These are phyloP conservation scores for Corylus avellana DNA, from an alignment of 306 rosid genomes.

Conservation along the genomic window DNA sequence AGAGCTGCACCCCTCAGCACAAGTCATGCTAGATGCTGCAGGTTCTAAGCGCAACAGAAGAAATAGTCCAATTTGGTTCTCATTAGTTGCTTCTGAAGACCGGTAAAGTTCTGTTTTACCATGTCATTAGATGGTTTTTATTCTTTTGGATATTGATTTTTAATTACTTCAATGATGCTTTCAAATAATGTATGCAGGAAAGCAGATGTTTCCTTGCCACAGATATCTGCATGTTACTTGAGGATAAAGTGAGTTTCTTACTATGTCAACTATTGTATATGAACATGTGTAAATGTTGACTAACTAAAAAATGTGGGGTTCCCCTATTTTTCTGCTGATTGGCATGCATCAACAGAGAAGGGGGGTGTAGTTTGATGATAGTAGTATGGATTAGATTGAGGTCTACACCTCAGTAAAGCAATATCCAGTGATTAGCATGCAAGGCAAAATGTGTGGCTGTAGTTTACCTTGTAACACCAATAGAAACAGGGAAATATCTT, in stretches of 20 bases:
- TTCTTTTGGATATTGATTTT: constrained; percentile 20
- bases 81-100: constrained; percentile 88
- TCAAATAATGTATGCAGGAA: constrained; percentile 61
- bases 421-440: not conserved
- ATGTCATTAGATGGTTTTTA: constrained; percentile 1
- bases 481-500: no score
- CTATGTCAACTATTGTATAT: constrained; percentile 9
- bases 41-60: constrained; percentile 48
- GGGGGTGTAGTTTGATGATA: not conserved
- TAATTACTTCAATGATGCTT: constrained; percentile 23
- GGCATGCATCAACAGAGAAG: no score
- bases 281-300: constrained; percentile 12
- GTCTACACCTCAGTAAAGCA: not conserved
- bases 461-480: no score
- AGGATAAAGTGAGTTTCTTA: constrained; percentile 74
- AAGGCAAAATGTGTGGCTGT: no score
- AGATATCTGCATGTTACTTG: constrained; percentile 78
- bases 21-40: constrained; percentile 57
- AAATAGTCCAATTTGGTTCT: constrained; percentile 86
- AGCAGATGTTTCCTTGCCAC: constrained; percentile 85
- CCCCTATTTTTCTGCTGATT: not conserved
- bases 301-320: not conserved
- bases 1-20: constrained; percentile 57
- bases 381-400: not conserved
- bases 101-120: constrained; percentile 49